These are phyloP conservation scores for Chimonanthus salicifolius DNA, from an alignment of 164 flowering plant species.

Conservation along the genomic window DNA sequence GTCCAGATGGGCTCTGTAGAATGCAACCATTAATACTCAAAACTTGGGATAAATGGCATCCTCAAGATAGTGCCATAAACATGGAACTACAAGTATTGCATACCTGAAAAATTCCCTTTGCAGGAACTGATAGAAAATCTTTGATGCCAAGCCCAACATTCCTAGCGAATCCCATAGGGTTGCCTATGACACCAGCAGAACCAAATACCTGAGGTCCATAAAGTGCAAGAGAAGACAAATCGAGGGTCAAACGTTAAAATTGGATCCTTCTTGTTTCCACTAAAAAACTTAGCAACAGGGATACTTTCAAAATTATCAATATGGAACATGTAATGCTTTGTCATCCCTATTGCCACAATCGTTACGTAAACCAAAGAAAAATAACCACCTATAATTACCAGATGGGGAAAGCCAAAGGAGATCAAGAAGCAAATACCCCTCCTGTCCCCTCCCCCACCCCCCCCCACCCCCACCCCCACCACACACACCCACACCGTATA, in stretches of 20 bases:
- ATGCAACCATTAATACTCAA: slow-evolving; percentile 10
- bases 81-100: not conserved
- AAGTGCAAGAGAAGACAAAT: slow-evolving; percentile 7
- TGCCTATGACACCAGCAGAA: slow-evolving; percentile 97
- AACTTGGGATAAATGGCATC: not conserved
- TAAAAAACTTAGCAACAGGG: not conserved
- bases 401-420: no score
- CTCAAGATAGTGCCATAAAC: not conserved
- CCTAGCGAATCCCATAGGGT: slow-evolving; percentile 94
- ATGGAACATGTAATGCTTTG: not conserved
- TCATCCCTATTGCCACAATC: no score
- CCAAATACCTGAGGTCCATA: slow-evolving; percentile 69
- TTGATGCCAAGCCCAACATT: slow-evolving; percentile 80
- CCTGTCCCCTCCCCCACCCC: no score
- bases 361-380: no score
- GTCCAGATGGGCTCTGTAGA: slow-evolving; percentile 76
- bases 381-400: no score
- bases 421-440: no score
- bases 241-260: not conserved
- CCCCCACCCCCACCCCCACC: no score
- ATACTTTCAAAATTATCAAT: not conserved
- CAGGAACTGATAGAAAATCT: slow-evolving; percentile 88
- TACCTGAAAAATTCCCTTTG: slow-evolving; percentile 65
- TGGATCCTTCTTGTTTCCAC: not conserved
- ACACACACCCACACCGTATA: no score